Evolutionary conservation across 345 rosid genomes (phyloP).

Genomic region (Combretum micranthum): DNA sequence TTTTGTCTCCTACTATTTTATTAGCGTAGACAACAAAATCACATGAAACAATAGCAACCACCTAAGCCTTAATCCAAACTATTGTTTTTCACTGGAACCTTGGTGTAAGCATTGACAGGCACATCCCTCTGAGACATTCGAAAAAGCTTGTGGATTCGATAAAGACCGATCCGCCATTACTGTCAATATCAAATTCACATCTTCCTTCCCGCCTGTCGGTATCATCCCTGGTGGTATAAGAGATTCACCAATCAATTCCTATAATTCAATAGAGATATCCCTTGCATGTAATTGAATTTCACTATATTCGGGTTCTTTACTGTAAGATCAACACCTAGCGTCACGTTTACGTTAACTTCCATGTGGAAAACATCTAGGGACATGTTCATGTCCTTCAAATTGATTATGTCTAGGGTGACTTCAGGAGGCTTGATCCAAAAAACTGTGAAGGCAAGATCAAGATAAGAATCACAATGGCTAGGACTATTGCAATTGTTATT

Average conservation of each 20-base stretch:
- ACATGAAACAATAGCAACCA: slow-evolving; percentile 39
- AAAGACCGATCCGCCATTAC: slow-evolving; percentile 61
- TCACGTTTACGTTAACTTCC: slow-evolving; percentile 37
- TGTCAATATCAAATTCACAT: slow-evolving; percentile 40
- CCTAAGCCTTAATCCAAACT: slow-evolving; percentile 27
- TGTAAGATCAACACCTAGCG: slow-evolving; percentile 37
- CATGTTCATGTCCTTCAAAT: slow-evolving; percentile 21
- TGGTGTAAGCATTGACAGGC: slow-evolving; percentile 29
- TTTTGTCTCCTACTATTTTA: slow-evolving; percentile 32
- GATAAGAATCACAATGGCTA: slow-evolving; percentile 23
- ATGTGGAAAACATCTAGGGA: slow-evolving; percentile 16
- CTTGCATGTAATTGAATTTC: slow-evolving; percentile 34
- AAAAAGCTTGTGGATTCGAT: slow-evolving; percentile 13
- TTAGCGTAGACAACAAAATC: slow-evolving; percentile 36
- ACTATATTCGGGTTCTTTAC: slow-evolving; percentile 58
- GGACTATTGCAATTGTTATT: slow-evolving; percentile 5
- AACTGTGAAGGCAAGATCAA: slow-evolving; percentile 50
- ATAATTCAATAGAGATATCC: slow-evolving; percentile 44
- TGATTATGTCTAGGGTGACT: slow-evolving; percentile 33
- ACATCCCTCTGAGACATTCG: slow-evolving; percentile 29
- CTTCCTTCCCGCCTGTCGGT: slow-evolving; percentile 24
- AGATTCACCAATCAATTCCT: slow-evolving; percentile 44
- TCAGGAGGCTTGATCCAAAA: slow-evolving; percentile 55
- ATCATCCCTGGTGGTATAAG: slow-evolving; percentile 49
- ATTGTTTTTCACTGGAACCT: slow-evolving; percentile 43